phyloP scores from a whole-genome alignment of 176 grass and related monocot species.

The Aegilops umbellulata region DNA sequence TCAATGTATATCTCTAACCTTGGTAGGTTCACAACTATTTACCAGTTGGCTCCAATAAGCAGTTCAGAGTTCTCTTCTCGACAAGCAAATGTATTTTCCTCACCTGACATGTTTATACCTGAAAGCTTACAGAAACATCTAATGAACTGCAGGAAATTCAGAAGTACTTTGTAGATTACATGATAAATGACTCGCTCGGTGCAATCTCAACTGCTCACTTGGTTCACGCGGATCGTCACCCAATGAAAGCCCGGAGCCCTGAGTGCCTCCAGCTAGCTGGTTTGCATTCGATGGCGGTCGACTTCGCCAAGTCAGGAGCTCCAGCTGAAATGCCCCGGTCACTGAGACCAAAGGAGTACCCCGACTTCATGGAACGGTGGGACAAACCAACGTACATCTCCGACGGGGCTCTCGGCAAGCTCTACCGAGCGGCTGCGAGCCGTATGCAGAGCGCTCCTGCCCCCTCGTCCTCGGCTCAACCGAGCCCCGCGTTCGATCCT shows the following conservation, averaged over 20 bases:
- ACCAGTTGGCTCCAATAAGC: not conserved
- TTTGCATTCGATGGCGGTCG: conserved; percentile 88
- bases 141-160: conserved; percentile 83
- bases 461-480: not conserved
- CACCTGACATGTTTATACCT: not conserved
- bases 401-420: conserved; percentile 59
- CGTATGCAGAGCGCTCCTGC: conserved; percentile 30
- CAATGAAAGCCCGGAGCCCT: conserved; percentile 61
- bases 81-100: not conserved
- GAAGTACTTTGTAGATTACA: conserved; percentile 83
- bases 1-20: not conserved
- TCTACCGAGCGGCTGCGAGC: conserved; percentile 44
- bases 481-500: conserved; percentile 33
- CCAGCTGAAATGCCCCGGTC: conserved; percentile 69
- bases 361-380: conserved; percentile 88
- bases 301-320: conserved; percentile 87
- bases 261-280: conserved; percentile 81
- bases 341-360: conserved; percentile 70
- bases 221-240: conserved; percentile 66
- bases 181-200: conserved; percentile 76
- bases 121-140: conserved; percentile 16
- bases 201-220: conserved; percentile 77
- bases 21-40: not conserved
- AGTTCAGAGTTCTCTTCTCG: not conserved
- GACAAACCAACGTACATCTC: conserved; percentile 67